These are phyloP conservation scores for Eimeria falciformis DNA, from an alignment of 169 alveolate genomes.

Conservation along the genomic window DNA sequence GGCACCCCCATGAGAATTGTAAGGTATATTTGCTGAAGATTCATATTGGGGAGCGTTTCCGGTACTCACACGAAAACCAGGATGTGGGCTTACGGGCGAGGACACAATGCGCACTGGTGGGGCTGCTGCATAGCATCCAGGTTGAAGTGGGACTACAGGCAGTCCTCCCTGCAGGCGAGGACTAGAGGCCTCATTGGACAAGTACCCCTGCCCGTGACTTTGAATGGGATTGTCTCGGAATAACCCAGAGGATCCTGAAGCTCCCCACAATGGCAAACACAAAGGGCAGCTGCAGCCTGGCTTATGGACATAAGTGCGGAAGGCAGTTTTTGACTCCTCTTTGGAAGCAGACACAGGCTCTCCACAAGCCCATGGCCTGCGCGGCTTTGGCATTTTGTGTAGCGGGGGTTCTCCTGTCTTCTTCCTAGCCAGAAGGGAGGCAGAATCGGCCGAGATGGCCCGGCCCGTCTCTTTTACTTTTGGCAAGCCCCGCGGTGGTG, in stretches of 20 bases:
- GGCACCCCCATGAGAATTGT: neutral
- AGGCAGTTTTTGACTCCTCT: conserved; percentile 37
- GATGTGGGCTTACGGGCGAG: conserved; percentile 52
- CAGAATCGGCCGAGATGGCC: too few species aligned
- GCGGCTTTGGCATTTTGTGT: conserved; percentile 55
- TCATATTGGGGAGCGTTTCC: conserved; percentile 3
- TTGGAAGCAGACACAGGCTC: conserved; percentile 36
- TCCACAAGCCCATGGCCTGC: conserved; percentile 72
- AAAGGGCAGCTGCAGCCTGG: conserved; percentile 67
- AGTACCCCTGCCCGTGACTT: neutral
- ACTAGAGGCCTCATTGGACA: conserved; percentile 20
- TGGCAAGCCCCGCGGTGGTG: neutral
- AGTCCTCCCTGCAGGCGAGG: conserved; percentile 66
- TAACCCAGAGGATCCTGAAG: neutral
- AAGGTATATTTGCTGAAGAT: neutral
- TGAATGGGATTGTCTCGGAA: neutral
- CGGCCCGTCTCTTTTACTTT: too few species aligned
- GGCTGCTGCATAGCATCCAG: conserved; percentile 50
- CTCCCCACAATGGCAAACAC: conserved; percentile 32
- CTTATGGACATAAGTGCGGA: conserved; percentile 53
- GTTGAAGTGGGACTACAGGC: conserved; percentile 48
- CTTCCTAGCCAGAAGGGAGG: neutral
- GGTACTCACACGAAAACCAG: conserved; percentile 20
- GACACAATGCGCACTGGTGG: conserved; percentile 59
- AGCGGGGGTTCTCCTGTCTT: neutral